Conservation (phyloP, 305 asterid genomes). For the Fraxinus latifolia region DNA sequence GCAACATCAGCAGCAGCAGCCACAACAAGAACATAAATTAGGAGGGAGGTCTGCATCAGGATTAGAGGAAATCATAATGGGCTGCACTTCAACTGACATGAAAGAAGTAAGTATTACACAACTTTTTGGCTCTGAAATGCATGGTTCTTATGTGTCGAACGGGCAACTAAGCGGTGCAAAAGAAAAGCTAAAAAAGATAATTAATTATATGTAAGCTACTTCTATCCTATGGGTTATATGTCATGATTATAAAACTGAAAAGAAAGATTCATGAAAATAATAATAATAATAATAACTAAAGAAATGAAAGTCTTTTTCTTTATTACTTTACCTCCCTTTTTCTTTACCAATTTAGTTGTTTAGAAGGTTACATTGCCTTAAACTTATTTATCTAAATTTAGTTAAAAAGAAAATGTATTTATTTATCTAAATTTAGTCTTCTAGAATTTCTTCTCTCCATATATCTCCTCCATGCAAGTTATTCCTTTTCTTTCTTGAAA, state of each 20-base stretch:
- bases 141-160: not conserved
- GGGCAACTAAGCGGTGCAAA: not conserved
- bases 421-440: not conserved
- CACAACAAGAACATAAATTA: constrained; percentile 59
- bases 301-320: constrained; percentile 30
- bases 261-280: not conserved
- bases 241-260: constrained; percentile 5
- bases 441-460: not conserved
- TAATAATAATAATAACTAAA: not conserved
- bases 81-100: constrained; percentile 78
- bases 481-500: not conserved
- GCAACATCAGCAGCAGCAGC: constrained; percentile 39
- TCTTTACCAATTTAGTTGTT: constrained; percentile 35
- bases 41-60: constrained; percentile 81
- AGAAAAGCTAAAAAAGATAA: not conserved
- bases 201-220: not conserved
- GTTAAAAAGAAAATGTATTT: not conserved
- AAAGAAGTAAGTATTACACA: constrained; percentile 60
- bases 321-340: constrained; percentile 45
- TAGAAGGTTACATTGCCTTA: constrained; percentile 19
- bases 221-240: not conserved
- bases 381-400: not conserved
- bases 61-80: constrained; percentile 98
- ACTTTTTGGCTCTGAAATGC: constrained; percentile 14
- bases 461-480: not conserved